phyloP scores from a whole-genome alignment of 2,329 filamentous ascomycete genomes.

The Scopulariopsis brevicaulis region DNA sequence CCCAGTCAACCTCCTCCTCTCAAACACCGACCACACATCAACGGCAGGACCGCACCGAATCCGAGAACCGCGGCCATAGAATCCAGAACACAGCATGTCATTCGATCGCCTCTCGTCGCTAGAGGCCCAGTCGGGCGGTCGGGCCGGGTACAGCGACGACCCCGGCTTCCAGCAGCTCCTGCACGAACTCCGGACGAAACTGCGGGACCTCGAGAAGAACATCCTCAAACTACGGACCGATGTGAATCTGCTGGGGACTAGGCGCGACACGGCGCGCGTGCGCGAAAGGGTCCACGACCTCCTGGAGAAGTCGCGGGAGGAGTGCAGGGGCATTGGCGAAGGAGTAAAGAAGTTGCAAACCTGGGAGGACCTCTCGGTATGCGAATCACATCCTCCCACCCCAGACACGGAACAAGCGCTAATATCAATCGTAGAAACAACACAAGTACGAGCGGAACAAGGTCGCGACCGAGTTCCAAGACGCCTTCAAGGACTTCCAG shows the following conservation, averaged over 20 bases:
- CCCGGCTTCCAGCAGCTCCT: constrained; percentile 82
- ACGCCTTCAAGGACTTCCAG: constrained; percentile 84
- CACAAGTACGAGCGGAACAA: constrained; percentile 97
- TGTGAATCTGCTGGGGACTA: constrained; percentile 75
- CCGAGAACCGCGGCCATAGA: background rate
- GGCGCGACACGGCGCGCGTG: constrained; percentile 81
- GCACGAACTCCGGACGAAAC: constrained; percentile 71
- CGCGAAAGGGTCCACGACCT: constrained; percentile 82
- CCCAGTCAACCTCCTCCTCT: background rate
- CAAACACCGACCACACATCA: background rate
- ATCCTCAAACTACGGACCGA: constrained; percentile 78
- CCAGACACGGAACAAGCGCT: background rate
- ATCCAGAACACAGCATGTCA: constrained; percentile 50
- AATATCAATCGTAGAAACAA: constrained; percentile 49
- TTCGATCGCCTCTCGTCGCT: constrained; percentile 79
- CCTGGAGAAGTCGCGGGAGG: constrained; percentile 73
- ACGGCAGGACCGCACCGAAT: background rate
- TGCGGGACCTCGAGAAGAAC: constrained; percentile 82
- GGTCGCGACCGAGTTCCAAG: constrained; percentile 84
- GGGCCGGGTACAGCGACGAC: constrained; percentile 76
- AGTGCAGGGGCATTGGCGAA: constrained; percentile 87
- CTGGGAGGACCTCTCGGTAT: constrained; percentile 74
- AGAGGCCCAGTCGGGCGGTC: constrained; percentile 4
- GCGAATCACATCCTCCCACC: constrained; percentile 12
- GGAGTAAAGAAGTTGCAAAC: constrained; percentile 84